Evolutionary conservation across 2,329 filamentous ascomycete genomes (phyloP), one percentile per base, ranked within the genome.

Genomic region (Ascochyta viciae-villosae): DNA sequence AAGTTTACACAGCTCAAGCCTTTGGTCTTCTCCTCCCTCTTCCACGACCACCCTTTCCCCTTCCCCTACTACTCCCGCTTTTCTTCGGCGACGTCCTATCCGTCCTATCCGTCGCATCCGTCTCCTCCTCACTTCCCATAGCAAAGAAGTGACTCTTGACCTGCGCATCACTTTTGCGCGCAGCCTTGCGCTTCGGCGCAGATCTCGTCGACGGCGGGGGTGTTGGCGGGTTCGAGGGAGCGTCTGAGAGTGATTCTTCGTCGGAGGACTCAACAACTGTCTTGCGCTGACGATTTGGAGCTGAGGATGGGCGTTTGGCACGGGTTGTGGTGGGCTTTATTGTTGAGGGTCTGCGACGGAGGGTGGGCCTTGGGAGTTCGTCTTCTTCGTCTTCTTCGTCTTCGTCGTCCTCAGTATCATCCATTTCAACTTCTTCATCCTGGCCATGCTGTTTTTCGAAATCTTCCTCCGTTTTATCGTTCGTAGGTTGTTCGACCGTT

Each of bases 101-200:
- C 15, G 63, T 64, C 42, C 66, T 44, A 51, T 71, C 67, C 6
- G 66, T 65, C 37, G 66, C 51, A 63, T 74, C 72, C 8, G 72
- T 74, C 57, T 74, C 72, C 13, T 62, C 71, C 26, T 73, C 71
- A 50, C 65, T 73, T 4, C 46, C 60, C 43, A 69, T 57, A 10
- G 65, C 68, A 51, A 74, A 74, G 33, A 70, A 74, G 44, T 74
- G 71, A 43, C 71, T 74, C 50, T 68, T 73, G 19, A 74, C 63
- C 34, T 63, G 62, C n/a, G 62, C 65, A 44, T 67, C 63, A 38
- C 67, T 72, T 43, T 70, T 65, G n/a, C 62, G 57, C 10, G 68
- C 67, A 5, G 69, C 65, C 37, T 61, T 61, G 37, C 71, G 66
- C 49, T 63, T 71, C 4, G 67, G 66, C 13, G 57, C 57, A 33